Evolutionary conservation across 441 rosid species (phyloP).

Genomic region (Populus hybrid): DNA sequence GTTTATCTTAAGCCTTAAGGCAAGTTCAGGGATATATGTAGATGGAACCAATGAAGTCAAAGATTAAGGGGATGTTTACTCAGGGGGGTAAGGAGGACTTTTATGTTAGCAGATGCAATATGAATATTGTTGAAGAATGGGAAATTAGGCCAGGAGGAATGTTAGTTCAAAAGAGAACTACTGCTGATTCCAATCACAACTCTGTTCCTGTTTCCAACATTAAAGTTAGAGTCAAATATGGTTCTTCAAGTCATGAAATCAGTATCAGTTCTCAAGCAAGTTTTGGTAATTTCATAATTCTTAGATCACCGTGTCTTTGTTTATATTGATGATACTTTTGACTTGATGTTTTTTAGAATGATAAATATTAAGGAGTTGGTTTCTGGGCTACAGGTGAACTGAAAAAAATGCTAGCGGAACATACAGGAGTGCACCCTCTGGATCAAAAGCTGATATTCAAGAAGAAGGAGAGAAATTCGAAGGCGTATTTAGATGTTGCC

Average conservation of each 20-base stretch:
- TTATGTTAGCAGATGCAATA: background rate
- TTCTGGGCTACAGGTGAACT: constrained; percentile 62
- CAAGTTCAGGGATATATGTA: constrained; percentile 1
- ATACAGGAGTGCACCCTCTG: constrained; percentile 76
- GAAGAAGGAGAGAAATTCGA: constrained; percentile 91
- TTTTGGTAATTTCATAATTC: constrained; percentile 50
- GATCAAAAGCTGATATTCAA: constrained; percentile 89
- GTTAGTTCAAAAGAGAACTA: constrained; percentile 86
- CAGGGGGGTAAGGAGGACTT: constrained; percentile 5
- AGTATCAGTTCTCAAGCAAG: constrained; percentile 73
- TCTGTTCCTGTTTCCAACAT: constrained; percentile 60
- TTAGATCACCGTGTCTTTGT: background rate
- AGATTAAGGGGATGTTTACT: constrained; percentile 5
- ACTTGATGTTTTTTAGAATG: background rate
- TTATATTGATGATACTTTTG: background rate
- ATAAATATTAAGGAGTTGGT: background rate
- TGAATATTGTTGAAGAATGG: constrained; percentile 41
- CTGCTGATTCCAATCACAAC: constrained; percentile 54
- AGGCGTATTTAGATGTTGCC: constrained; percentile 58
- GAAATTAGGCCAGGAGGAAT: constrained; percentile 96
- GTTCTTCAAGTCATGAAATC: constrained; percentile 68
- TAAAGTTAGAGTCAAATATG: constrained; percentile 75
- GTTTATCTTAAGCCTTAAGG: background rate
- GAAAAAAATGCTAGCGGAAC: constrained; percentile 78
- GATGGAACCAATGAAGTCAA: constrained; percentile 27